Conservation (phyloP, 2,329 filamentous ascomycete species). For the Aspergillus pseudoterreus region DNA sequence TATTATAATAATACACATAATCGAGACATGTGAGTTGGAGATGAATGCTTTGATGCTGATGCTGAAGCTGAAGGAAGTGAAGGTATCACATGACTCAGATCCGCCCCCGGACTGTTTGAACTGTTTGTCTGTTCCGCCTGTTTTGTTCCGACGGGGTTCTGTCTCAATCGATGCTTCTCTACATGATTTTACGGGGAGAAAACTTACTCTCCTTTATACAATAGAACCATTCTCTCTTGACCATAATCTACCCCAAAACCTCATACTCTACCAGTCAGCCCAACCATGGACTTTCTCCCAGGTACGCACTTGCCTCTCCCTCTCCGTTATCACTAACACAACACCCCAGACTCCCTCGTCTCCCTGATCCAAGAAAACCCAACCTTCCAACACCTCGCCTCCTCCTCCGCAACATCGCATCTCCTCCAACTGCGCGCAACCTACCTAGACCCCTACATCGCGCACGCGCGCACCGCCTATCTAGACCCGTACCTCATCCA, state of each 20-base stretch:
- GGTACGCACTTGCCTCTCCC: not conserved
- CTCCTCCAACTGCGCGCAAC: slow-evolving; percentile 8
- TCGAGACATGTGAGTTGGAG: not conserved
- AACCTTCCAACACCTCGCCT: slow-evolving; percentile 12
- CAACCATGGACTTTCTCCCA: not conserved
- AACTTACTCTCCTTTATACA: too few species aligned
- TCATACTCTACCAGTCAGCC: too few species aligned
- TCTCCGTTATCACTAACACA: not conserved
- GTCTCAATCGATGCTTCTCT: too few species aligned
- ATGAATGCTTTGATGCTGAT: not conserved
- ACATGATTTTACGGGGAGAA: too few species aligned
- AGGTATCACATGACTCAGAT: not conserved
- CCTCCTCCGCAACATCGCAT: slow-evolving; percentile 13
- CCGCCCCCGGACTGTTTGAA: not conserved
- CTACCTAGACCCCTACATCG: slow-evolving; percentile 19
- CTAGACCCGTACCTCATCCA: slow-evolving; percentile 50
- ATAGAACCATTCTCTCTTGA: too few species aligned
- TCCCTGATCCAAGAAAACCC: slow-evolving; percentile 14
- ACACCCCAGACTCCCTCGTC: slow-evolving; percentile 10
- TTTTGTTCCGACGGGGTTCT: too few species aligned
- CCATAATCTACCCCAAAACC: too few species aligned
- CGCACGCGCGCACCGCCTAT: slow-evolving; percentile 28
- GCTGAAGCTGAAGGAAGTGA: not conserved
- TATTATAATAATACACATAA: not conserved
- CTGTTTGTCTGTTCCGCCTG: not conserved